Percentiles rank a stretch among this genome's conserved stretches.
Evolutionary conservation across 345 rosid species (phyloP).

Genomic region (Syzygium oleosum): DNA sequence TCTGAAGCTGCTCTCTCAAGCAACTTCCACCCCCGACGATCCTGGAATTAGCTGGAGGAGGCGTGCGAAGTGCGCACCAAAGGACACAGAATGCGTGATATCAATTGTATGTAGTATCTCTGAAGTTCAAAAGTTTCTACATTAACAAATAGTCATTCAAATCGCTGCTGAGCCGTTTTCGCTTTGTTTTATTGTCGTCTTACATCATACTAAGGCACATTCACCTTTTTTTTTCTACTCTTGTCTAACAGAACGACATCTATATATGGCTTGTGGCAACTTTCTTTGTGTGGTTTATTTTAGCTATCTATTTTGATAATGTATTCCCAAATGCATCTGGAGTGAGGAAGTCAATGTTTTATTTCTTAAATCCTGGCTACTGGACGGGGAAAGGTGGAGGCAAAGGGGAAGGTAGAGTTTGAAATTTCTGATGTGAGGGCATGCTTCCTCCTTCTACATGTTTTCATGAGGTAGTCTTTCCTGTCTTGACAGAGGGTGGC

Average conservation of each 20-base stretch:
- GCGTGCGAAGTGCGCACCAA: conserved; percentile 44
- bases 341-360: conserved; percentile 65
- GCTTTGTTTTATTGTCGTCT: background rate
- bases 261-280: conserved; percentile 69
- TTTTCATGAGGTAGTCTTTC: background rate
- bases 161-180: background rate
- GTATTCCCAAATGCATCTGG: conserved; percentile 76
- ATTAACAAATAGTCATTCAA: background rate
- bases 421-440: background rate
- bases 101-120: conserved; percentile 49
- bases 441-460: background rate
- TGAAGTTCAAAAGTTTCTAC: background rate
- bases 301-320: conserved; percentile 89
- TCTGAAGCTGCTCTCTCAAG: conserved; percentile 46
- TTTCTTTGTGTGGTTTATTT: conserved; percentile 54
- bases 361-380: conserved; percentile 72
- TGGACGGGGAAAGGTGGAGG: conserved; percentile 92
- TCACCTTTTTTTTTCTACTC: background rate
- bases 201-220: background rate
- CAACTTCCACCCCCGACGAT: conserved; percentile 63
- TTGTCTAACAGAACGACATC: conserved; percentile 58
- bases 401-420: conserved; percentile 49
- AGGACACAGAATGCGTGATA: conserved; percentile 44
- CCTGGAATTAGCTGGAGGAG: conserved; percentile 80
- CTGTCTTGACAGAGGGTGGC: conserved; percentile 58